Evolutionary conservation across 305 asterid species (phyloP).

Genomic region (Fraxinus sp.): DNA sequence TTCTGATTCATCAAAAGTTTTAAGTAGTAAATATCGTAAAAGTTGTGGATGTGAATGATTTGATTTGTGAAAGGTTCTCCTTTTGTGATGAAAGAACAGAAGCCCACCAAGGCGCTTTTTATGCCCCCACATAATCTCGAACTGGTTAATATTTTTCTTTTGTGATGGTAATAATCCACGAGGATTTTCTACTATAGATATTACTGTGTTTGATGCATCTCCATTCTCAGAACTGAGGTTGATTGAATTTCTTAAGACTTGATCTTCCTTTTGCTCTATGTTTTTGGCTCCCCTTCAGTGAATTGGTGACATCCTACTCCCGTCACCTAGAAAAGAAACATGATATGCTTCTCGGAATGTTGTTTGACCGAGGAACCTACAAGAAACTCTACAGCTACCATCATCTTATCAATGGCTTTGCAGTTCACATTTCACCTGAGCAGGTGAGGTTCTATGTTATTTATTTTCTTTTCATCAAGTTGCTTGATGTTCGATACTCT

Average conservation of each 20-base stretch:
- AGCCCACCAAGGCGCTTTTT: not conserved
- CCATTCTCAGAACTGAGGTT: not conserved
- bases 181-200: not conserved
- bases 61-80: not conserved
- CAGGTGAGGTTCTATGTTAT: constrained; percentile 61
- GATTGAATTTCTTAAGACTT: constrained; percentile 6
- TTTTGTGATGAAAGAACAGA: not conserved
- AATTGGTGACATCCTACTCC: constrained; percentile 63
- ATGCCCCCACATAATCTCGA: not conserved
- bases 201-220: constrained; percentile 4
- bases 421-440: constrained; percentile 80
- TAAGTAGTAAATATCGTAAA: not conserved
- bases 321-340: constrained; percentile 79
- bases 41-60: not conserved
- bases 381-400: constrained; percentile 89
- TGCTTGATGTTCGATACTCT: constrained; percentile 9
- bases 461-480: constrained; percentile 17
- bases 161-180: not conserved
- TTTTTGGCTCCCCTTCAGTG: constrained; percentile 53
- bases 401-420: constrained; percentile 92
- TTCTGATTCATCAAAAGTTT: not conserved
- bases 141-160: not conserved
- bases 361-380: constrained; percentile 79
- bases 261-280: not conserved
- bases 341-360: constrained; percentile 90